Evolutionary conservation across 257 asterid species (phyloP).

Genomic region (Rehmannia glutinosa): DNA sequence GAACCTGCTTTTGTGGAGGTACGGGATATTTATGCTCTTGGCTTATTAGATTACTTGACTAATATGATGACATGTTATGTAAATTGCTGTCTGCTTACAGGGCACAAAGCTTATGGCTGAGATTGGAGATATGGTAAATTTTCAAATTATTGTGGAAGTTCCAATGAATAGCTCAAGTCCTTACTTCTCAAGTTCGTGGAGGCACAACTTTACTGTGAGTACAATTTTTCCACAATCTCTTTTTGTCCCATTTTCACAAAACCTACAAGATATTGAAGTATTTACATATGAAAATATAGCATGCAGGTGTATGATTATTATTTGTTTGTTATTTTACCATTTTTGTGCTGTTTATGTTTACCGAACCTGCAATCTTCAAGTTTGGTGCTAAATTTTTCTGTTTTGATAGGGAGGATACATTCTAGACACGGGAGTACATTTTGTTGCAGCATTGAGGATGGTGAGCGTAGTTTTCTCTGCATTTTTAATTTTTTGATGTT

Average conservation of each 20-base stretch:
- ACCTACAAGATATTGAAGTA: neutral
- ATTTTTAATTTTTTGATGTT: too few species aligned
- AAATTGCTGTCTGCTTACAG: constrained; percentile 24
- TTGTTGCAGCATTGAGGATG: constrained; percentile 64
- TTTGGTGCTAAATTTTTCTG: neutral
- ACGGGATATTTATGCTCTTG: neutral
- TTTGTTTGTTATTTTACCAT: neutral
- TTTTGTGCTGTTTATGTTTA: neutral
- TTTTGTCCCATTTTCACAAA: neutral
- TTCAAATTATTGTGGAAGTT: constrained; percentile 59
- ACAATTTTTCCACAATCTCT: neutral
- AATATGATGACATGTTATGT: neutral
- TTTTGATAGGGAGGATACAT: constrained; percentile 67
- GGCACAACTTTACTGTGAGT: constrained; percentile 59
- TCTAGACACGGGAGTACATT: constrained; percentile 76
- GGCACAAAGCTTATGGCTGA: constrained; percentile 48
- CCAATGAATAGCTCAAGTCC: constrained; percentile 68
- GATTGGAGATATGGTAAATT: constrained; percentile 52
- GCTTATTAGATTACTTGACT: neutral
- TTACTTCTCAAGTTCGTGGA: constrained; percentile 65
- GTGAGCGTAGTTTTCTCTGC: constrained; percentile 28
- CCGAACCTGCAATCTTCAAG: too few species aligned
- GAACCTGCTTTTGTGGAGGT: constrained; percentile 77
- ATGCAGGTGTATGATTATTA: neutral
- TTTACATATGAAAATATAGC: neutral